phyloP scores from a whole-genome alignment of 2,329 filamentous ascomycete genomes.

The Botrytis elliptica region DNA sequence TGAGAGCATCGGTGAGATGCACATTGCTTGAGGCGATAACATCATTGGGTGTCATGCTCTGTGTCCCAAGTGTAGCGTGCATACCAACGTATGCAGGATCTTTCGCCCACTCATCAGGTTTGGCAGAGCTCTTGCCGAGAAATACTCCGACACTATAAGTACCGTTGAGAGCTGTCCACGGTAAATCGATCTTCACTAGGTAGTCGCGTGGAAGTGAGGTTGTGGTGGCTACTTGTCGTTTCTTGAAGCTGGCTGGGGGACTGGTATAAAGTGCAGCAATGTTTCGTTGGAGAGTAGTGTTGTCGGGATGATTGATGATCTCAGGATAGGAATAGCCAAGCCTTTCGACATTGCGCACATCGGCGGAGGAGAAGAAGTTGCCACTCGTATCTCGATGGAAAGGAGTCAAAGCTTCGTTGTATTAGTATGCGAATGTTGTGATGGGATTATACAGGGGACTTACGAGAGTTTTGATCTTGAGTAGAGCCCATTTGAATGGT shows the following conservation, averaged over 20 bases:
- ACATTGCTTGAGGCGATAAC: constrained; percentile 41
- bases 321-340: constrained; percentile 77
- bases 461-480: constrained; percentile 18
- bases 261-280: constrained; percentile 17
- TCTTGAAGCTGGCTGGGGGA: not conserved
- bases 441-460: not conserved
- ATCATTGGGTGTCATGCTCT: constrained; percentile 12
- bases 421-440: not conserved
- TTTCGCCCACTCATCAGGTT: constrained; percentile 26
- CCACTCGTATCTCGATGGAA: constrained; percentile 52
- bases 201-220: constrained; percentile 34
- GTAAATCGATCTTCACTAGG: constrained; percentile 38
- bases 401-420: constrained; percentile 48
- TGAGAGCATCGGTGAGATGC: constrained; percentile 40
- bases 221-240: constrained; percentile 3
- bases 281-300: constrained; percentile 14
- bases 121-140: constrained; percentile 37
- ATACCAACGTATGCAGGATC: constrained; percentile 18
- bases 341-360: constrained; percentile 23
- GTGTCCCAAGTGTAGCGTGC: constrained; percentile 12
- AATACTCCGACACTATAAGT: constrained; percentile 40
- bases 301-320: constrained; percentile 15
- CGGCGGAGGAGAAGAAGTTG: constrained; percentile 17
- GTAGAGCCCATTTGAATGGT: constrained; percentile 46
- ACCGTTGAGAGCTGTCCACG: constrained; percentile 36